Evolutionary conservation across 495 filamentous ascomycete species (phyloP).

Genomic region (Delitschia confertaspora): DNA sequence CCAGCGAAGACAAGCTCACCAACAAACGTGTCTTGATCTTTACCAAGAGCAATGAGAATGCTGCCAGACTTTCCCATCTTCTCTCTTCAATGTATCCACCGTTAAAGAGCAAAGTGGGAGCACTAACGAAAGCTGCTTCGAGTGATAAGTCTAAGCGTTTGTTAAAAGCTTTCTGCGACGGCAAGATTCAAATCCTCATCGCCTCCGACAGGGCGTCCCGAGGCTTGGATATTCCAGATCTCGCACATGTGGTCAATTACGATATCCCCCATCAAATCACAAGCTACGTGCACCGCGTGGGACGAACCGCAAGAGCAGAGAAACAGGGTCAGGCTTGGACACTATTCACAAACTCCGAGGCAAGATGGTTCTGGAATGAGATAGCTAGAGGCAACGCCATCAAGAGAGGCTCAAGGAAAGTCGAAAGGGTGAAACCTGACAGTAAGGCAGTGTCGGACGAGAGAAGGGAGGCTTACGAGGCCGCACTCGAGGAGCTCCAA

Average conservation of each 20-base stretch:
- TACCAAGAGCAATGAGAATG: constrained; percentile 76
- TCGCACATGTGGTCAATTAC: constrained; percentile 88
- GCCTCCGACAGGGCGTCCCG: constrained; percentile 88
- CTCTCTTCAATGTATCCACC: constrained; percentile 58
- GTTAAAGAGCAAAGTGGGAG: constrained; percentile 49
- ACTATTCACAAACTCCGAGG: constrained; percentile 66
- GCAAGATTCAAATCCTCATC: constrained; percentile 64
- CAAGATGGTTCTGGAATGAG: constrained; percentile 76
- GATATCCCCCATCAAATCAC: constrained; percentile 73
- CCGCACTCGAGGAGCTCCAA: constrained; percentile 22
- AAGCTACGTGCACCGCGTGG: constrained; percentile 87
- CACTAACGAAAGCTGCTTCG: constrained; percentile 65
- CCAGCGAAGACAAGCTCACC: background rate
- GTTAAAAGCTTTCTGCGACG: constrained; percentile 52
- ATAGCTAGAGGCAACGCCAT: constrained; percentile 43
- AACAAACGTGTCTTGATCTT: constrained; percentile 60
- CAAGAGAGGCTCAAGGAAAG: constrained; percentile 18
- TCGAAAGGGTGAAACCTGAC: constrained; percentile 11
- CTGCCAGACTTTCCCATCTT: constrained; percentile 69
- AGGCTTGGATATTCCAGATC: constrained; percentile 73
- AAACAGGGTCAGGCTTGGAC: constrained; percentile 73
- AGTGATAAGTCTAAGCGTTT: constrained; percentile 55
- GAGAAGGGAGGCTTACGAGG: constrained; percentile 19
- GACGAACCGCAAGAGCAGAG: constrained; percentile 80
- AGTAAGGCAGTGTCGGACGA: constrained; percentile 9